Evolutionary conservation across 495 filamentous ascomycete species (phyloP).

Genomic region (Hypoxylon rickii): DNA sequence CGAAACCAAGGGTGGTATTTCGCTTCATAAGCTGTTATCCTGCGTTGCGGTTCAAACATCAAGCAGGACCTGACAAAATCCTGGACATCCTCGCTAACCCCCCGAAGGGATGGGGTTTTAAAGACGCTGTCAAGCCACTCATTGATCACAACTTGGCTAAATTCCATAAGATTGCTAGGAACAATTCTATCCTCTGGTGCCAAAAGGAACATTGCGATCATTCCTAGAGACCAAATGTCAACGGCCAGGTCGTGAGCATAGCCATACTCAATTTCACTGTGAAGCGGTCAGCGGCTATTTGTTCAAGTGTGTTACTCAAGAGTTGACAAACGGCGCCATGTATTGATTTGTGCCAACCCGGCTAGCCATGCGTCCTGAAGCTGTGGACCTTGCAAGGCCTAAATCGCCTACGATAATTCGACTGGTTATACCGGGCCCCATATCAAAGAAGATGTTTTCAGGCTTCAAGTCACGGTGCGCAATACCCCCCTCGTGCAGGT

Average conservation of each 20-base stretch:
- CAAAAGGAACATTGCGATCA: constrained; percentile 16
- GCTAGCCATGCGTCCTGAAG: constrained; percentile 60
- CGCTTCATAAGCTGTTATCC: constrained; percentile 61
- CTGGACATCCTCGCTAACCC: constrained; percentile 48
- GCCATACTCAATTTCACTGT: constrained; percentile 31
- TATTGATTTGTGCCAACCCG: constrained; percentile 68
- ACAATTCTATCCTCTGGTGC: constrained; percentile 31
- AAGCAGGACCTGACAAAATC: constrained; percentile 62
- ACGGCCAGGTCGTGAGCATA: constrained; percentile 33
- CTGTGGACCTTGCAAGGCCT: constrained; percentile 59
- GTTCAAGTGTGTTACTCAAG: background rate
- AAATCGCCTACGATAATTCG: constrained; percentile 77
- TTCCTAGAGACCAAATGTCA: constrained; percentile 52
- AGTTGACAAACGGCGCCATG: constrained; percentile 67
- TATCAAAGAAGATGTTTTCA: constrained; percentile 85
- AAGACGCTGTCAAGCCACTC: constrained; percentile 34
- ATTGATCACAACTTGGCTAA: constrained; percentile 31
- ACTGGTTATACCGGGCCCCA: constrained; percentile 53
- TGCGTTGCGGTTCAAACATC: constrained; percentile 50
- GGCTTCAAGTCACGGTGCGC: constrained; percentile 95
- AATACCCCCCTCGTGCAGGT: constrained; percentile 78
- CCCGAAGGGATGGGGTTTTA: constrained; percentile 44
- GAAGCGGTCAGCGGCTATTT: background rate
- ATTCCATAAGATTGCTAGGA: constrained; percentile 30
- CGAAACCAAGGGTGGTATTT: constrained; percentile 65